phyloP scores from a whole-genome alignment of 2,329 filamentous ascomycete genomes.

The Hymenoscyphus infarciens region DNA sequence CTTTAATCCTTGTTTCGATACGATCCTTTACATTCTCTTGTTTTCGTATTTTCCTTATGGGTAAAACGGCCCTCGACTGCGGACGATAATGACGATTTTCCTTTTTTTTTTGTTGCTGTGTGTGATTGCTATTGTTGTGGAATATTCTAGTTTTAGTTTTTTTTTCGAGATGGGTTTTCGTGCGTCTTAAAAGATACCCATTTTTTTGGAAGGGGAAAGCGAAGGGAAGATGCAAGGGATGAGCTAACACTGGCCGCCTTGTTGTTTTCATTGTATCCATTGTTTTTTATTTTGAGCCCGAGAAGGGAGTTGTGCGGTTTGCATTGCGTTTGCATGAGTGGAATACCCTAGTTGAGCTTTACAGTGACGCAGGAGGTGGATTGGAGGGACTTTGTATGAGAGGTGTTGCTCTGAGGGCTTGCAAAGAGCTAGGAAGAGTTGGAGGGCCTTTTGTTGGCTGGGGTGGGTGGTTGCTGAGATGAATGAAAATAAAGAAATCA shows the following conservation, averaged over 20 bases:
- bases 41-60: neutral
- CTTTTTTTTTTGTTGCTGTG: slow-evolving; percentile 1
- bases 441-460: neutral
- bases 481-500: too few relatives aligned
- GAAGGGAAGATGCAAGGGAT: neutral
- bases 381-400: neutral
- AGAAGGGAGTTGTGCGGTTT: neutral
- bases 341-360: slow-evolving; percentile 6
- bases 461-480: too few relatives aligned
- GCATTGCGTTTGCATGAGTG: neutral
- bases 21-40: neutral
- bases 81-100: slow-evolving; percentile 4
- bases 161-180: neutral
- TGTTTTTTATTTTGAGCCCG: neutral
- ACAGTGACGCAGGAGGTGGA: neutral
- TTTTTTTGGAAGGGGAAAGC: neutral
- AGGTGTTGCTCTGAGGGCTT: neutral
- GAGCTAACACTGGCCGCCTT: slow-evolving; percentile 5
- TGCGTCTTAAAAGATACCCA: slow-evolving; percentile 2
- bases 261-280: neutral
- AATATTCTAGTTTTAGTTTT: neutral
- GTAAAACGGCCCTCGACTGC: slow-evolving; percentile 5
- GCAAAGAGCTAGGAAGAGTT: neutral
- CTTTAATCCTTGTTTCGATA: neutral
- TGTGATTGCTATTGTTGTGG: neutral